Percentiles rank a stretch among this genome's conserved stretches.
These are phyloP conservation scores for Ogataea neopini DNA, from an alignment of 805 yeast genomes.

Conservation along the genomic window DNA sequence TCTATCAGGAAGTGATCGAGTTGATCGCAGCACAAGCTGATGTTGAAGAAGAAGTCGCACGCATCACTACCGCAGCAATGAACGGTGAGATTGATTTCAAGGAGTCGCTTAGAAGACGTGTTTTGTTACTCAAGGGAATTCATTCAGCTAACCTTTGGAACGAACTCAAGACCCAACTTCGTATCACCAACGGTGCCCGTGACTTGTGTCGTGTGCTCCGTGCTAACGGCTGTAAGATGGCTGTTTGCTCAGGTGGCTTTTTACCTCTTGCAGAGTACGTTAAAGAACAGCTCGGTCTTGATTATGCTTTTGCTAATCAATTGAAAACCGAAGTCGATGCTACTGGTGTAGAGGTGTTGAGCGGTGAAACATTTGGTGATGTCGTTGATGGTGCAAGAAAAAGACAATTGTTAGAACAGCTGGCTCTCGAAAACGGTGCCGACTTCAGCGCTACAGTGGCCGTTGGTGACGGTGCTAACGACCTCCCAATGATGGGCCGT, in stretches of 20 bases:
- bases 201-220: conserved; percentile 68
- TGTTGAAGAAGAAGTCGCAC: conserved; percentile 84
- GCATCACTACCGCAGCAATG: conserved; percentile 93
- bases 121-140: conserved; percentile 78
- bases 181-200: conserved; percentile 82
- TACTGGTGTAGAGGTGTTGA: conserved; percentile 46
- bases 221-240: conserved; percentile 63
- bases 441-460: conserved; percentile 64
- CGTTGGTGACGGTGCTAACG: conserved; percentile 98
- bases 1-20: conserved; percentile 95
- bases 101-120: conserved; percentile 76
- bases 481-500: conserved; percentile 83
- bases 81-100: conserved; percentile 93
- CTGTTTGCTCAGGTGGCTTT: conserved; percentile 94
- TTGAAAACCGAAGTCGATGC: conserved; percentile 48
- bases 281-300: conserved; percentile 64
- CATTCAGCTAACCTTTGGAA: conserved; percentile 73
- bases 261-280: conserved; percentile 82
- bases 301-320: conserved; percentile 87
- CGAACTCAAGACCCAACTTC: conserved; percentile 66
- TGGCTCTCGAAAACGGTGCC: conserved; percentile 57
- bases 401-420: conserved; percentile 65
- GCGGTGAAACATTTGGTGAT: conserved; percentile 77
- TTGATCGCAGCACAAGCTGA: conserved; percentile 91
- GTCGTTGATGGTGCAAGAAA: conserved; percentile 86